Evolutionary conservation across 805 yeast genomes (phyloP).

Genomic region (Starmerella tilneyi): DNA sequence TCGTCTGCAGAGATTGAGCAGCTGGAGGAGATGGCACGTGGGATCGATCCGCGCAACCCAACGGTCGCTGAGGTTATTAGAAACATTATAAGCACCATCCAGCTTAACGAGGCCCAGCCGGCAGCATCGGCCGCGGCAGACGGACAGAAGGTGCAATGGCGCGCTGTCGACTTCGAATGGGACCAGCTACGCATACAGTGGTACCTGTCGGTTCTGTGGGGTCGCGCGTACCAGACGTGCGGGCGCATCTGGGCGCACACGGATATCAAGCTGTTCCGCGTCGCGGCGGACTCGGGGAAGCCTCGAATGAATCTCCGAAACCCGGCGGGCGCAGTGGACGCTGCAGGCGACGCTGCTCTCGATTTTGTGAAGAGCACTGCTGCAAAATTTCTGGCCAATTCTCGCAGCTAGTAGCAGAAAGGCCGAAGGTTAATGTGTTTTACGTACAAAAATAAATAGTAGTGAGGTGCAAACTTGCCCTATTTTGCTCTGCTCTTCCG

Average conservation of each 20-base stretch:
- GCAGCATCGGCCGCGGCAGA: background rate
- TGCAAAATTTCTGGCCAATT: slow-evolving; percentile 32
- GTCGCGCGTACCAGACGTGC: slow-evolving; percentile 37
- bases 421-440: background rate
- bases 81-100: background rate
- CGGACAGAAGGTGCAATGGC: slow-evolving; percentile 28
- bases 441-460: background rate
- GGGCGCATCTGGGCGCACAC: slow-evolving; percentile 43
- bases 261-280: slow-evolving; percentile 40
- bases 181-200: slow-evolving; percentile 55
- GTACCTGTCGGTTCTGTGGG: slow-evolving; percentile 62
- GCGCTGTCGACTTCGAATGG: slow-evolving; percentile 52
- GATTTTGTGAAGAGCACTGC: slow-evolving; percentile 30
- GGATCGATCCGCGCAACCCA: slow-evolving; percentile 1
- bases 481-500: too few relatives aligned
- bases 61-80: slow-evolving; percentile 1
- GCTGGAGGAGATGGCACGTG: background rate
- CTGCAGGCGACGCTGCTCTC: slow-evolving; percentile 36
- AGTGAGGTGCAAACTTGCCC: too few relatives aligned
- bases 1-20: slow-evolving; percentile 6
- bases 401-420: background rate
- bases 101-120: too few relatives aligned
- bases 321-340: slow-evolving; percentile 40
- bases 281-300: slow-evolving; percentile 28
- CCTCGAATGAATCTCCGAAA: slow-evolving; percentile 32